Conservation (phyloP, 2,329 filamentous ascomycete genomes). For the Aspergillus ochraceoroseus region DNA sequence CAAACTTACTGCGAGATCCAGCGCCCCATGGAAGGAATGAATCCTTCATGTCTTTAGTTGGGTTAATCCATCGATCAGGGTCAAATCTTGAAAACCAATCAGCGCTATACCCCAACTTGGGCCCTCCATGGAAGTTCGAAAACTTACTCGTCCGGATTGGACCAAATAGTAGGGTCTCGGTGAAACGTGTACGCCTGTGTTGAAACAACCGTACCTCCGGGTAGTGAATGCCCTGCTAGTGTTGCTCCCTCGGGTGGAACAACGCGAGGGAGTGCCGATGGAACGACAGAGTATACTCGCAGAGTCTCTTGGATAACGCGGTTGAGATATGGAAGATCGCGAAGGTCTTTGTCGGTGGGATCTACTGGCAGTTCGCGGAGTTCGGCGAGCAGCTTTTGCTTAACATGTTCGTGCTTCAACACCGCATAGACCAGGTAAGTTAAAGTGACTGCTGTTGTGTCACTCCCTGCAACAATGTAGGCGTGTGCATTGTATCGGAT, state of each 20-base stretch:
- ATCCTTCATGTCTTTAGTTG: constrained; percentile 43
- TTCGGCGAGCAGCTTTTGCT: constrained; percentile 14
- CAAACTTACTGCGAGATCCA: constrained; percentile 52
- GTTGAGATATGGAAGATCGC: constrained; percentile 51
- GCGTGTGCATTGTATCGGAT: constrained; percentile 39
- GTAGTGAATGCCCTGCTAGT: constrained; percentile 43
- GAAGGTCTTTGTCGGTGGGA: constrained; percentile 40
- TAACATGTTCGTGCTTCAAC: constrained; percentile 11
- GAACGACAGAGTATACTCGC: constrained; percentile 53
- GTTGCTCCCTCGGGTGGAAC: constrained; percentile 45
- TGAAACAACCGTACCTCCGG: constrained; percentile 50
- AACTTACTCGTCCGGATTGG: constrained; percentile 45
- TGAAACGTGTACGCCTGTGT: constrained; percentile 54
- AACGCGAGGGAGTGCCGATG: constrained; percentile 51
- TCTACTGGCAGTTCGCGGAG: background rate
- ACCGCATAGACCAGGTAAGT: constrained; percentile 47
- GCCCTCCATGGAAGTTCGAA: constrained; percentile 17
- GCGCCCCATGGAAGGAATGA: constrained; percentile 67
- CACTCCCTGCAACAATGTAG: constrained; percentile 50
- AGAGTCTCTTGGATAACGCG: constrained; percentile 56
- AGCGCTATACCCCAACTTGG: background rate
- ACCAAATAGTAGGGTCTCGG: constrained; percentile 49
- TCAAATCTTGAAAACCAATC: constrained; percentile 24
- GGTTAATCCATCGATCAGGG: constrained; percentile 25
- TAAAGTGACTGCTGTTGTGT: constrained; percentile 49